Evolutionary conservation across 1,139 yeast species (phyloP).

Genomic region (Taiozyma sp.): DNA sequence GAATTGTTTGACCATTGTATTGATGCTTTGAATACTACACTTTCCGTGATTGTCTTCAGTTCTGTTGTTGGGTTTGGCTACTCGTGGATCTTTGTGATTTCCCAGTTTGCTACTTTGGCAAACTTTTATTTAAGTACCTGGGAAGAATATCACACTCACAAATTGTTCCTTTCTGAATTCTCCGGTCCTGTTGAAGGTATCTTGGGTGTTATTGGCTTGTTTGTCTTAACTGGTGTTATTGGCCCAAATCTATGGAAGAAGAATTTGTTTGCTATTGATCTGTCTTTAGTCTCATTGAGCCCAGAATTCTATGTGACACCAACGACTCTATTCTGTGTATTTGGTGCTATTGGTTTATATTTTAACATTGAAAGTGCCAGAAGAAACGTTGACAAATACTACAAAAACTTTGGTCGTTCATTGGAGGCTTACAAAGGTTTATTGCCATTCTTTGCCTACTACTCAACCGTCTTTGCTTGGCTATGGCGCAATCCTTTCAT

Average conservation of each 20-base stretch:
- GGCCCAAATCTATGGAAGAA: constrained; percentile 71
- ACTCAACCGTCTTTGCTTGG: constrained; percentile 46
- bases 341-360: constrained; percentile 53
- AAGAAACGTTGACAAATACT: constrained; percentile 57
- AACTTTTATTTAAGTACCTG: constrained; percentile 90
- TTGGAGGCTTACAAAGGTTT: constrained; percentile 56
- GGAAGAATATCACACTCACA: constrained; percentile 95
- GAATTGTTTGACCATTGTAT: constrained; percentile 93
- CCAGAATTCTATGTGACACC: constrained; percentile 27
- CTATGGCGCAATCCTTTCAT: constrained; percentile 42
- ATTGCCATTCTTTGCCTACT: constrained; percentile 67
- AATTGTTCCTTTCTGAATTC: constrained; percentile 69
- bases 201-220: constrained; percentile 53
- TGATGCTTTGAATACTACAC: constrained; percentile 85
- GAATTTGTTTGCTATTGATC: constrained; percentile 20
- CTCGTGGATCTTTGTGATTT: constrained; percentile 52
- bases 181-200: constrained; percentile 98
- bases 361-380: constrained; percentile 75
- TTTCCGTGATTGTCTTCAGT: constrained; percentile 69
- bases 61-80: constrained; percentile 73
- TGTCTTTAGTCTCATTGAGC: constrained; percentile 17
- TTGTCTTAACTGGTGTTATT: constrained; percentile 55
- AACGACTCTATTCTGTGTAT: constrained; percentile 39
- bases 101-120: constrained; percentile 74
- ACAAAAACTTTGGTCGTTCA: constrained; percentile 34